Base-by-base conservation (phyloP, 345 rosid genomes). In the Eucalyptus cladocalyx region DNA sequence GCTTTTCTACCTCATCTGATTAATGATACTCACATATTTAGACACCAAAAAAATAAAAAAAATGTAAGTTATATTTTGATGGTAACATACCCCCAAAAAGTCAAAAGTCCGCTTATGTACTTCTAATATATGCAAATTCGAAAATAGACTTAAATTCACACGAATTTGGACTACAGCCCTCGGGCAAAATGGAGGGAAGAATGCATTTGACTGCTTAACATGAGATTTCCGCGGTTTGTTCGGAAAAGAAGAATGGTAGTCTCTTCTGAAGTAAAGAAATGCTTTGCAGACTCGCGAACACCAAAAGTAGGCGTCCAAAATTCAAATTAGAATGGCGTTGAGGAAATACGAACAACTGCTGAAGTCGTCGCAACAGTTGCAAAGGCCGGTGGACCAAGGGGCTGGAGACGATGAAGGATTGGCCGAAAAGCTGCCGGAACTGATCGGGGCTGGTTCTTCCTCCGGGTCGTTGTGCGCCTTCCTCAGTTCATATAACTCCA, bases 331-430 rank as follows among this genome's bases (percentile, higher is more conserved):
- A 67, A 34, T 18, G 54, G 47, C 83, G 28, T 87, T 83, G 11
- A 7, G 26, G 10, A 37, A 48, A 42, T 21, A 90, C 93, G 86
- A 86, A 89, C 97, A 95, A 90, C 86, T 93, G 87, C 87, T 89
- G 81, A 90, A 16, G 89, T 95, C 95, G 15, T 89, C 80, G 58
- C 92, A 93, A 40, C 95, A 94, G 89, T 89, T 91, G 86, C 96
- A 95, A 19, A 95, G 94, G 88, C 92, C 91, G 42, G 93, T 93
- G 62, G 97, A 93, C 97, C 96, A 93, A 18, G 87, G 87, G 40
- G 34, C 14, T 21, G 87, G 62, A 86, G 87, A 51, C 23, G 43
- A 10, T 72, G 81, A 37, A 37, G 81, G 43, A 34, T 37, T 72
- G 26, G 81, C 45, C 8, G 28, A 34, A 34, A 34, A 9, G 45